These are phyloP conservation scores for Saccharomyces pastorianus DNA, from an alignment of 1,139 yeast species.

Conservation along the genomic window DNA sequence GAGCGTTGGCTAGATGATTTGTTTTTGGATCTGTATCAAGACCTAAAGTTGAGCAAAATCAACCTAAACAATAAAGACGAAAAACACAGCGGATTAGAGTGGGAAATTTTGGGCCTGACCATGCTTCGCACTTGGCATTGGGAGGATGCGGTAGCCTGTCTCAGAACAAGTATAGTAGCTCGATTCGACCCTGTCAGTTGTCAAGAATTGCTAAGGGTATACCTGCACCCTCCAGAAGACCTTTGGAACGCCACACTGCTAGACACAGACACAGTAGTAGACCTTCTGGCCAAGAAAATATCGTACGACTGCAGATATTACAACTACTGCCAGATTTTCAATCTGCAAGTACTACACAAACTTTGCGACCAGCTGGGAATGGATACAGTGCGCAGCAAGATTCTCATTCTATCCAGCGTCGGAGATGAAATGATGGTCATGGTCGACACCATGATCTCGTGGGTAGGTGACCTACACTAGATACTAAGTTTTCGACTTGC, in stretches of 20 bases:
- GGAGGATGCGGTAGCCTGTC: conserved; percentile 76
- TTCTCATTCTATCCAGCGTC: conserved; percentile 24
- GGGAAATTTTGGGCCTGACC: conserved; percentile 85
- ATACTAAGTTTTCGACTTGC: neutral
- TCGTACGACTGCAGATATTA: conserved; percentile 36
- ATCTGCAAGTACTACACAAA: conserved; percentile 29
- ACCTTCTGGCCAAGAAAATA: conserved; percentile 29
- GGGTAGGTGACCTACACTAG: conserved; percentile 13
- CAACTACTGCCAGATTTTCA: conserved; percentile 31
- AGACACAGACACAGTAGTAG: conserved; percentile 29
- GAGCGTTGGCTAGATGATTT: conserved; percentile 92
- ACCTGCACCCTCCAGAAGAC: conserved; percentile 17
- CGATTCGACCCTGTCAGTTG: conserved; percentile 58
- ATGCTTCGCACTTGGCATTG: conserved; percentile 72
- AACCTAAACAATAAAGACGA: conserved; percentile 64
- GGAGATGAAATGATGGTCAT: conserved; percentile 18
- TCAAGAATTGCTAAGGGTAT: conserved; percentile 31
- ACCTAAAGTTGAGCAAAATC: conserved; percentile 72
- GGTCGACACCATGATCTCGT: conserved; percentile 21
- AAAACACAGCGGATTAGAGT: conserved; percentile 77
- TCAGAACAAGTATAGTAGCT: conserved; percentile 63
- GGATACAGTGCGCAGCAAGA: conserved; percentile 31
- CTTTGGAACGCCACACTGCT: conserved; percentile 19
- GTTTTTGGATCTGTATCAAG: conserved; percentile 81
- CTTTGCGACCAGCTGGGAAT: conserved; percentile 27